Percentiles rank a stretch among this genome's conserved stretches.
Evolutionary conservation across 176 grass and related monocot species (phyloP).

Genomic region (Carex parvula): DNA sequence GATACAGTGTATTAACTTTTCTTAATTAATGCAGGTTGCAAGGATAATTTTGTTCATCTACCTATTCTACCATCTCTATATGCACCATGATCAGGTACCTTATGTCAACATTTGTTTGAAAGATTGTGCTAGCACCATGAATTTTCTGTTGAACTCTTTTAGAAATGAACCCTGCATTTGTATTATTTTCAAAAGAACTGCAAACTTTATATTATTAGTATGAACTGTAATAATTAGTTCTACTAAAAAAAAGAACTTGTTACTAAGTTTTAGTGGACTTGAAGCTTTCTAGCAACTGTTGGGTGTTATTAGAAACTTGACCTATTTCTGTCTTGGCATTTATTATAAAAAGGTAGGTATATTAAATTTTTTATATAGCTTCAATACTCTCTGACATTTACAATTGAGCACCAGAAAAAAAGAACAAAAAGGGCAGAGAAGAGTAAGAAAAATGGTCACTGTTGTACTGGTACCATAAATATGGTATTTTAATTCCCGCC

Average conservation of each 20-base stretch:
- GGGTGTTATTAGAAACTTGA: not conserved
- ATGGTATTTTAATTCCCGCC: not conserved
- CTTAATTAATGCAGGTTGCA: conserved; percentile 54
- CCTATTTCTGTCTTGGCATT: not conserved
- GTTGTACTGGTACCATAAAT: not conserved
- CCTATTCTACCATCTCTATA: conserved; percentile 79
- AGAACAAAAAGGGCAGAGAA: not conserved
- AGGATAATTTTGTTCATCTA: conserved; percentile 96
- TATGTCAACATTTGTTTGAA: not conserved
- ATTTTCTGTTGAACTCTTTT: conserved; percentile 16
- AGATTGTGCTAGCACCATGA: not conserved
- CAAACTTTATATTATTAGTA: conserved; percentile 3
- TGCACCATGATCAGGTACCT: conserved; percentile 81
- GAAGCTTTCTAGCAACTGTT: not conserved
- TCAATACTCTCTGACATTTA: not conserved
- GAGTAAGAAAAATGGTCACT: not conserved
- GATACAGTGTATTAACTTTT: conserved; percentile 24
- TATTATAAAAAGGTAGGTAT: not conserved
- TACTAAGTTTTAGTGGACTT: not conserved
- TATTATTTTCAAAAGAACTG: conserved; percentile 22
- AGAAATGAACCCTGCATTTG: not conserved
- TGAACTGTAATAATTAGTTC: not conserved
- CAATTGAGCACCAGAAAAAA: not conserved
- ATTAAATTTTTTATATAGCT: not conserved
- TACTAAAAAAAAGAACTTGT: not conserved